Percentiles rank a stretch among this genome's conserved stretches.
Conservation (phyloP, 164 flowering plant genomes). For the Macadamia tetraphylla region DNA sequence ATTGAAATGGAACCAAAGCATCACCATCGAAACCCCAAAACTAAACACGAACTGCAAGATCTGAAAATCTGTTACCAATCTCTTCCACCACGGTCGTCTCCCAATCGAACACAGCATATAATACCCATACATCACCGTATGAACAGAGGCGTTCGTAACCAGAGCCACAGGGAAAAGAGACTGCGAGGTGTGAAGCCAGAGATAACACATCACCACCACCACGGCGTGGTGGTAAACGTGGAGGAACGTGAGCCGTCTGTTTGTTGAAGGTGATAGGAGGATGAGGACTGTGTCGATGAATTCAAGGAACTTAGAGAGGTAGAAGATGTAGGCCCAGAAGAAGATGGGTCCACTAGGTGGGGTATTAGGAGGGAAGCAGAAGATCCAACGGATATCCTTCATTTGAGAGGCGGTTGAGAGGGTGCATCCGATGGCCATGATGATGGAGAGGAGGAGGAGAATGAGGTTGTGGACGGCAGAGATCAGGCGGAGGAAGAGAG, state of each 20-base stretch:
- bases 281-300: slow-evolving; percentile 76
- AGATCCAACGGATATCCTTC: slow-evolving; percentile 35
- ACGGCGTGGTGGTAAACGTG: slow-evolving; percentile 95
- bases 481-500: slow-evolving; percentile 52
- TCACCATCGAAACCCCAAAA: slow-evolving; percentile 44
- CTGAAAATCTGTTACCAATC: slow-evolving; percentile 74
- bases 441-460: slow-evolving; percentile 70
- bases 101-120: slow-evolving; percentile 60
- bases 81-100: slow-evolving; percentile 70
- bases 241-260: slow-evolving; percentile 67
- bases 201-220: slow-evolving; percentile 76
- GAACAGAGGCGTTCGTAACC: slow-evolving; percentile 67
- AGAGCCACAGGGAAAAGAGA: slow-evolving; percentile 79
- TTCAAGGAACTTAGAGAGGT: slow-evolving; percentile 79
- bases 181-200: slow-evolving; percentile 67
- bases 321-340: slow-evolving; percentile 92
- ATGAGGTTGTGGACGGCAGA: slow-evolving; percentile 65
- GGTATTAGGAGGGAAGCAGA: slow-evolving; percentile 71
- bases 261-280: slow-evolving; percentile 31
- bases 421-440: slow-evolving; percentile 75
- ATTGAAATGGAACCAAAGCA: slow-evolving; percentile 58
- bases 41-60: slow-evolving; percentile 80
- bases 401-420: slow-evolving; percentile 44
- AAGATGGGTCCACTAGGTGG: slow-evolving; percentile 72
- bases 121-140: slow-evolving; percentile 82